Evolutionary conservation across 2,329 filamentous ascomycete genomes (phyloP).

Genomic region (Bretziella fagacearum): DNA sequence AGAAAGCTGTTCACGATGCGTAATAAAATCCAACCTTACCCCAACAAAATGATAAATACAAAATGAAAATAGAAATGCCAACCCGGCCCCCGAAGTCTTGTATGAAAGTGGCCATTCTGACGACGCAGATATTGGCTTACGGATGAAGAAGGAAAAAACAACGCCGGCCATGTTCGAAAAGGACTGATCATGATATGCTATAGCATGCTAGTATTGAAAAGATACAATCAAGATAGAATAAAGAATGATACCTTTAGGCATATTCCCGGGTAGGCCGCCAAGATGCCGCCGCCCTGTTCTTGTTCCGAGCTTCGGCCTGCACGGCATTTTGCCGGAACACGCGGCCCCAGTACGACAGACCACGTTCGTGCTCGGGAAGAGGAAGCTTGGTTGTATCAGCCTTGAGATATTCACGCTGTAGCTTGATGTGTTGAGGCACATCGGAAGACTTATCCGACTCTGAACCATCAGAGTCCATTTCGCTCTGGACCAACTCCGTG

Average conservation of each 20-base stretch:
- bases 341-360: constrained; percentile 14
- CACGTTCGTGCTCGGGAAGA: constrained; percentile 12
- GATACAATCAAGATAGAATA: background rate
- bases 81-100: background rate
- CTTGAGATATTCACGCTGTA: constrained; percentile 8
- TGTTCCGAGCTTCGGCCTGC: constrained; percentile 6
- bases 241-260: background rate
- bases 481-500: too few relatives aligned
- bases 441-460: too few relatives aligned
- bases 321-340: constrained; percentile 12
- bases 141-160: background rate
- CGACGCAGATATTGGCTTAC: too few relatives aligned
- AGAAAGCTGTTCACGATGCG: background rate
- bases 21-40: background rate
- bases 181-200: too few relatives aligned
- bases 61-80: background rate
- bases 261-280: background rate
- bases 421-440: background rate
- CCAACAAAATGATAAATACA: background rate
- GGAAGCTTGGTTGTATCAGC: constrained; percentile 1
- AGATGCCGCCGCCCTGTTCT: background rate
- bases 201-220: background rate
- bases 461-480: too few relatives aligned
- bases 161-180: too few relatives aligned
- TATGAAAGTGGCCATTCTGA: background rate